Conservation (phyloP, 345 rosid genomes). For the Populus ilicifolia region DNA sequence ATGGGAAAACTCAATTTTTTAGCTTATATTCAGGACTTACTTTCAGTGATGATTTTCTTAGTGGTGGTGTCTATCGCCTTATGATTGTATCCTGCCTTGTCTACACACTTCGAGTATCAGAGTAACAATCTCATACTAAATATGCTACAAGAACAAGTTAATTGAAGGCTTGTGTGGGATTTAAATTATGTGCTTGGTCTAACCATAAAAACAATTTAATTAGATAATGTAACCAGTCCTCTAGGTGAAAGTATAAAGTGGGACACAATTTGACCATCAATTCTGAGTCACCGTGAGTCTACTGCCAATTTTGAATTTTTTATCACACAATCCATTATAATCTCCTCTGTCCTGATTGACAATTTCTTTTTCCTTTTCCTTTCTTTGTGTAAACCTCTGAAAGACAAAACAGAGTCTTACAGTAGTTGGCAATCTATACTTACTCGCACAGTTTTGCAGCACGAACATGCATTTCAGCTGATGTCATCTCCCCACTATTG, state of each 20-base stretch:
- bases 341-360: not conserved
- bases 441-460: conserved; percentile 17
- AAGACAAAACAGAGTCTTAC: not conserved
- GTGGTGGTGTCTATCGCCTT: not conserved
- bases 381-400: not conserved
- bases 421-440: not conserved
- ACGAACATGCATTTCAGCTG: not conserved
- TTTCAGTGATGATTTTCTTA: not conserved
- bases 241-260: not conserved
- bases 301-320: not conserved
- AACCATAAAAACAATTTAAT: not conserved
- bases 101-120: not conserved
- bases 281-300: not conserved
- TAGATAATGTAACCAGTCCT: not conserved
- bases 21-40: not conserved
- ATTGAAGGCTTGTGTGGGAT: not conserved
- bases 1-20: not conserved
- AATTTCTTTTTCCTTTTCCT: not conserved
- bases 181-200: not conserved
- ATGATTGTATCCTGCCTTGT: not conserved
- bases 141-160: not conserved
- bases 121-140: not conserved
- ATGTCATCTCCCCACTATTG: conserved; percentile 8
- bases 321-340: not conserved
- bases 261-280: not conserved